These are phyloP conservation scores for Cucurbita ficifolia DNA, from an alignment of 306 rosid species.

Conservation along the genomic window DNA sequence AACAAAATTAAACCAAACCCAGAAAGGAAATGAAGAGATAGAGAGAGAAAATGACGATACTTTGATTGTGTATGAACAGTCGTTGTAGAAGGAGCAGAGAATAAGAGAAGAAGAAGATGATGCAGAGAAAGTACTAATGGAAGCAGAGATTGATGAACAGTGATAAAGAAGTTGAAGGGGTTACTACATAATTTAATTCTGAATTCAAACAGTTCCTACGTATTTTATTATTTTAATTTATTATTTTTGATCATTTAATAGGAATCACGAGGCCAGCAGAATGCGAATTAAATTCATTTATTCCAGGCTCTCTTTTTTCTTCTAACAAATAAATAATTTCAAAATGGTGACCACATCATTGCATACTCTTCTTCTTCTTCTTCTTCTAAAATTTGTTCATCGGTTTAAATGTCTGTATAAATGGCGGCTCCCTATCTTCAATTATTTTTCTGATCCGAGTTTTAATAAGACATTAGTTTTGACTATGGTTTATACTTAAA, in stretches of 20 bases:
- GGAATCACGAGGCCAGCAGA: conserved; percentile 7
- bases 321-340: background rate
- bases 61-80: background rate
- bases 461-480: no score
- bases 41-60: background rate
- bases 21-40: background rate
- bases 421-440: background rate
- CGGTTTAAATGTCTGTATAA: background rate
- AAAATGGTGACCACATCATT: background rate
- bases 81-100: background rate
- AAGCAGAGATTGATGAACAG: background rate
- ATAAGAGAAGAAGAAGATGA: background rate
- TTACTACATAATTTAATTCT: background rate
- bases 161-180: no score
- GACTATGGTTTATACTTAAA: no score
- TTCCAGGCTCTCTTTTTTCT: background rate
- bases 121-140: background rate
- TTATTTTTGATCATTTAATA: background rate
- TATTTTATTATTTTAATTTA: no score
- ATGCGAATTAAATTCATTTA: background rate
- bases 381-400: background rate
- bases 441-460: background rate
- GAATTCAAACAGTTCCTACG: no score
- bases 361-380: background rate
- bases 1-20: background rate